Percentiles rank a stretch among this genome's conserved stretches.
phyloP scores from a whole-genome alignment of 2,329 filamentous ascomycete genomes.

The Bretziella fagacearum region DNA sequence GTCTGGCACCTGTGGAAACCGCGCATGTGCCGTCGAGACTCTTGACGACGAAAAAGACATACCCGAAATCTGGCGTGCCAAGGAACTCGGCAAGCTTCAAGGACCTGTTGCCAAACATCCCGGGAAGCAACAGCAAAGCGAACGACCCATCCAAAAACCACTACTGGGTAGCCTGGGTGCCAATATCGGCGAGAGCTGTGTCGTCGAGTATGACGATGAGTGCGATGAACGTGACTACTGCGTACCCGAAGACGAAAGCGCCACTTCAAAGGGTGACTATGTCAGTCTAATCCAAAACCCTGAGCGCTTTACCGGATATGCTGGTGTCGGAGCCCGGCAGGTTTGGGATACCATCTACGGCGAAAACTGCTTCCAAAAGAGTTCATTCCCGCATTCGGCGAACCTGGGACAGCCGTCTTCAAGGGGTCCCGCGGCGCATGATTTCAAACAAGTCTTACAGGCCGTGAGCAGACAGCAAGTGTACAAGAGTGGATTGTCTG shows the following conservation, averaged over 20 bases:
- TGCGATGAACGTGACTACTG: conserved; percentile 96
- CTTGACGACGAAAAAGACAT: conserved; percentile 92
- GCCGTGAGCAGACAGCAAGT: conserved; percentile 42
- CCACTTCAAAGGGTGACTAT: conserved; percentile 70
- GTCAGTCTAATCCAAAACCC: conserved; percentile 18
- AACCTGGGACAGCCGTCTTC: conserved; percentile 29
- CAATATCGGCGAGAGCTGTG: conserved; percentile 81
- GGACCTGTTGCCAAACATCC: conserved; percentile 86
- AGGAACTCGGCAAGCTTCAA: conserved; percentile 80
- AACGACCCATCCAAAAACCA: conserved; percentile 49
- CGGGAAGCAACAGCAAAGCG: conserved; percentile 52
- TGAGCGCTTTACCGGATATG: conserved; percentile 71
- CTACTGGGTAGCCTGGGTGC: conserved; percentile 71
- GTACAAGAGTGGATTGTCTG: conserved; percentile 39
- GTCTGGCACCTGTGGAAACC: conserved; percentile 88
- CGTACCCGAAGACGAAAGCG: conserved; percentile 83
- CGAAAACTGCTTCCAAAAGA: conserved; percentile 82
- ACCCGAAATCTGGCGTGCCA: conserved; percentile 75
- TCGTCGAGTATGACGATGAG: conserved; percentile 93
- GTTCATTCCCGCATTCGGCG: conserved; percentile 44
- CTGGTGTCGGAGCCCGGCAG: conserved; percentile 66
- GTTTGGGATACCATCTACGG: conserved; percentile 96
- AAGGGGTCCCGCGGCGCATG: conserved; percentile 36
- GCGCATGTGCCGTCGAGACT: conserved; percentile 88
- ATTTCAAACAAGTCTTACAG: conserved; percentile 45